Evolutionary conservation across 805 yeast genomes (phyloP).

Genomic region (Wickerhamiella slavikovae): DNA sequence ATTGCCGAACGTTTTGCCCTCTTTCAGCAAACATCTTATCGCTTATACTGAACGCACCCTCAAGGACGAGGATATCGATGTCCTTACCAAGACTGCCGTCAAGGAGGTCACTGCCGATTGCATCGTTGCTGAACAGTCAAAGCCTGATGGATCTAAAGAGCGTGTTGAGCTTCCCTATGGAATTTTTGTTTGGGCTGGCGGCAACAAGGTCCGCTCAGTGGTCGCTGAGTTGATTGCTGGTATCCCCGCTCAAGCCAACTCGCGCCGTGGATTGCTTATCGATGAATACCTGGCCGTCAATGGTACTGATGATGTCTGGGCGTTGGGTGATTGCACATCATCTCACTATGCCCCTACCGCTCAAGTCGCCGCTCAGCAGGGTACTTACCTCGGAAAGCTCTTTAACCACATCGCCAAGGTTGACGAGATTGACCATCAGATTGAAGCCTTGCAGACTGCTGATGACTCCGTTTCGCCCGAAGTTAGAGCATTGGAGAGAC

Average conservation of each 20-base stretch:
- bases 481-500: slow-evolving; percentile 11
- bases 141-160: slow-evolving; percentile 44
- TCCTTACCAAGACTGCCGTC: slow-evolving; percentile 73
- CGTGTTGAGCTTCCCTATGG: slow-evolving; percentile 65
- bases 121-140: slow-evolving; percentile 50
- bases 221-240: slow-evolving; percentile 42
- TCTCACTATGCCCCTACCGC: slow-evolving; percentile 91
- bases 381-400: slow-evolving; percentile 53
- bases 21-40: slow-evolving; percentile 23
- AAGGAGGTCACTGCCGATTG: slow-evolving; percentile 55
- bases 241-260: slow-evolving; percentile 42
- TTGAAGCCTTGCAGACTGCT: slow-evolving; percentile 20
- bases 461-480: slow-evolving; percentile 3
- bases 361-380: slow-evolving; percentile 93
- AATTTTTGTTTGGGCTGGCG: slow-evolving; percentile 91
- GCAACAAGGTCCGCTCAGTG: slow-evolving; percentile 74
- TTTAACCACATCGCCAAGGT: slow-evolving; percentile 32
- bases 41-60: slow-evolving; percentile 65
- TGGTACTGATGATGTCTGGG: slow-evolving; percentile 69
- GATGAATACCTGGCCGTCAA: slow-evolving; percentile 65
- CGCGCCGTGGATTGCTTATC: slow-evolving; percentile 77
- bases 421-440: slow-evolving; percentile 18
- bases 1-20: slow-evolving; percentile 59
- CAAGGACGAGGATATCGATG: slow-evolving; percentile 43
- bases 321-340: slow-evolving; percentile 83